These are phyloP conservation scores for Fistulina hepatica DNA, from an alignment of 1,284 basidiomycete genomes.

Conservation along the genomic window DNA sequence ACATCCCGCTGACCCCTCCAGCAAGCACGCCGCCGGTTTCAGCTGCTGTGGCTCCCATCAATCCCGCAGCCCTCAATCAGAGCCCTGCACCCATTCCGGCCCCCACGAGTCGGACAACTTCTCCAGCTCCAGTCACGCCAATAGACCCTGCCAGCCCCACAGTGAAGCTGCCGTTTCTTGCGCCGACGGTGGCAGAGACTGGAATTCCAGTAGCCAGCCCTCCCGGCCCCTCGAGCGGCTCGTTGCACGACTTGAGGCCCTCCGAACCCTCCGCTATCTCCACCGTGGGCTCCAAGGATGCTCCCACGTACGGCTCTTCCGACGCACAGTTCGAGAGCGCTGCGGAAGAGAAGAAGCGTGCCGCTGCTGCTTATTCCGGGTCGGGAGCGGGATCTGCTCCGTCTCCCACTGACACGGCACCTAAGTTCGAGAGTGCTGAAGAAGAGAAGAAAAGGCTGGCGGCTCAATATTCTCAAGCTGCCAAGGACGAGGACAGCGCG, in stretches of 20 bases:
- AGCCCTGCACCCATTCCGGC: not conserved
- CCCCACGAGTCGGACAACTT: slow-evolving; percentile 12
- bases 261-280: slow-evolving; percentile 51
- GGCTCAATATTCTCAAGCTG: slow-evolving; percentile 27
- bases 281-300: slow-evolving; percentile 44
- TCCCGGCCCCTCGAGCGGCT: slow-evolving; percentile 16
- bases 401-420: slow-evolving; percentile 24
- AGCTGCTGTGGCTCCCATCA: slow-evolving; percentile 9
- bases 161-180: no score
- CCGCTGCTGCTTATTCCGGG: slow-evolving; percentile 38
- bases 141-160: slow-evolving; percentile 41
- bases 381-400: slow-evolving; percentile 21
- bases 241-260: slow-evolving; percentile 22
- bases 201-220: slow-evolving; percentile 18
- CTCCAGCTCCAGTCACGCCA: no score
- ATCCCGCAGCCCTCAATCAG: not conserved
- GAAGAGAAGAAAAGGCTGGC: slow-evolving; percentile 44
- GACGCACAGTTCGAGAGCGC: slow-evolving; percentile 40
- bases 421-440: slow-evolving; percentile 32
- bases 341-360: slow-evolving; percentile 43
- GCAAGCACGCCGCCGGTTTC: slow-evolving; percentile 15
- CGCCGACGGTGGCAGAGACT: slow-evolving; percentile 33
- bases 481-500: slow-evolving; percentile 45
- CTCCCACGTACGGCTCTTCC: slow-evolving; percentile 44
- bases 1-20: slow-evolving; percentile 34